A percentile compares a stretch with the other conserved stretches of the same genome.
phyloP scores from a whole-genome alignment of 176 grass and related monocot genomes.

The Typha latifolia region DNA sequence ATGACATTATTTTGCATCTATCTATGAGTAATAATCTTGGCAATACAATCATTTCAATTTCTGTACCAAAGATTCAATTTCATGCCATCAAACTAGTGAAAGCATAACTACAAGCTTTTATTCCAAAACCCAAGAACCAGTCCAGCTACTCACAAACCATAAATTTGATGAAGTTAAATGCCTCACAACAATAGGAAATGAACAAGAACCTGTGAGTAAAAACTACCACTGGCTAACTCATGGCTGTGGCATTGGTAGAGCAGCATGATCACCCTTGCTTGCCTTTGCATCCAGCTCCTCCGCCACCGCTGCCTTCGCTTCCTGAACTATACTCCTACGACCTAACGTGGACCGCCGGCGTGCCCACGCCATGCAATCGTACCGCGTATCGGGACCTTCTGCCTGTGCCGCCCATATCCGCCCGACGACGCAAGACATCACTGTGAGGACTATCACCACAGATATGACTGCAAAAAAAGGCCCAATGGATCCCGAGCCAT shows the following conservation, averaged over 20 bases:
- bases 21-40: no score
- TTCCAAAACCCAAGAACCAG: no score
- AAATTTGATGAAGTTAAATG: no score
- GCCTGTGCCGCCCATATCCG: conserved; percentile 33
- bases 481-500: conserved; percentile 30
- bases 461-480: conserved; percentile 60
- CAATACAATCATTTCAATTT: no score
- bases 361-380: conserved; percentile 40
- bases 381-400: conserved; percentile 44
- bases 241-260: conserved; percentile 34
- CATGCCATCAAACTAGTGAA: no score
- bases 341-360: conserved; percentile 5
- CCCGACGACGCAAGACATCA: conserved; percentile 59
- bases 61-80: no score
- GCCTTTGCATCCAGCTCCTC: conserved; percentile 14
- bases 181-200: no score
- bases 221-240: conserved; percentile 18
- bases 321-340: conserved; percentile 17
- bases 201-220: background rate
- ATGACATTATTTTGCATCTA: no score
- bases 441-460: conserved; percentile 46
- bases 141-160: no score
- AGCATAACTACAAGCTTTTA: no score
- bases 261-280: background rate
- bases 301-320: conserved; percentile 23